Percentiles rank a stretch among this genome's conserved stretches.
Conservation (phyloP, 257 asterid genomes). For the Echium plantagineum region DNA sequence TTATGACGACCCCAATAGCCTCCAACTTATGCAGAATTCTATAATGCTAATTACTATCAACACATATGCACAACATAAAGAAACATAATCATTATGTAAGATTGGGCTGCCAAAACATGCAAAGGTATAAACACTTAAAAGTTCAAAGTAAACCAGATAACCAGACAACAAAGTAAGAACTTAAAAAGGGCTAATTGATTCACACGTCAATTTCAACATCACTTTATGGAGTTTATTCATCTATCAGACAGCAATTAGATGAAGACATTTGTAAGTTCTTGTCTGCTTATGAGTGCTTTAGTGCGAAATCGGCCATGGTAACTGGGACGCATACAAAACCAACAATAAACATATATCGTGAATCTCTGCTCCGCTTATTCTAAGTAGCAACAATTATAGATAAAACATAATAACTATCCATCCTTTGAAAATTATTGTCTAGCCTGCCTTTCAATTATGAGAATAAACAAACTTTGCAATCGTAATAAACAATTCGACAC, state of each 20-base stretch:
- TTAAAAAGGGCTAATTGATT: no score
- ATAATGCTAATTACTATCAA: background rate
- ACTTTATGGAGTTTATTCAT: background rate
- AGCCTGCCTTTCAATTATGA: no score
- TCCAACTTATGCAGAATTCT: constrained; percentile 3
- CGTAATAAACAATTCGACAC: no score
- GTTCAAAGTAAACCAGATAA: no score
- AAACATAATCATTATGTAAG: no score
- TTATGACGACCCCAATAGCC: background rate
- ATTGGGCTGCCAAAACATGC: background rate
- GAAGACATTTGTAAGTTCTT: background rate
- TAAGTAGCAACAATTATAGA: background rate
- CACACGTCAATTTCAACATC: background rate
- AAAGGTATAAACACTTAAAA: background rate
- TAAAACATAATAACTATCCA: background rate
- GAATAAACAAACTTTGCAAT: no score
- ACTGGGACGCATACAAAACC: background rate
- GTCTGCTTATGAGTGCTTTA: background rate
- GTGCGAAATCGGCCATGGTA: background rate
- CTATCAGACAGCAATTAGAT: no score
- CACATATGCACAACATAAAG: background rate
- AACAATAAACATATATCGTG: background rate
- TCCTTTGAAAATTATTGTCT: no score
- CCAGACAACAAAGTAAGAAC: background rate
- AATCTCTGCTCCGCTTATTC: background rate